These are phyloP conservation scores for Cladorrhinum sp. DNA, from an alignment of 2,329 filamentous ascomycete species.

Conservation along the genomic window DNA sequence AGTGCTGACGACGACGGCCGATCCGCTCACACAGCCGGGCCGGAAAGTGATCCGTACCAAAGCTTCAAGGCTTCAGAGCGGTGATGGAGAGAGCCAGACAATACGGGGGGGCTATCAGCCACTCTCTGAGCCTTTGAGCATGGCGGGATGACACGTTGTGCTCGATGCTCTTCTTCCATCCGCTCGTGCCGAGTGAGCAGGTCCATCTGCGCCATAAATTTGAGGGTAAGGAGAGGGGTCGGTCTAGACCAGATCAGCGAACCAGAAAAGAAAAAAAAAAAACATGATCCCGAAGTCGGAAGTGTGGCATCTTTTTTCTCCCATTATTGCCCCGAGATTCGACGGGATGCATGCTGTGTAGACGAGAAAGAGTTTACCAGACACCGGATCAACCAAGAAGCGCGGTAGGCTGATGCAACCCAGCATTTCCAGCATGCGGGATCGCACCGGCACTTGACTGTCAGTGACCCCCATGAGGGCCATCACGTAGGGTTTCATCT, in stretches of 20 bases:
- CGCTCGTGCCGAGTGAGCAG: background rate
- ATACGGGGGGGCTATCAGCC: background rate
- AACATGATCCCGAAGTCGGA: constrained; percentile 5
- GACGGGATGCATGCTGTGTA: background rate
- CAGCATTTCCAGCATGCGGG: background rate
- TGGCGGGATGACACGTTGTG: background rate
- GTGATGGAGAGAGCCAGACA: background rate
- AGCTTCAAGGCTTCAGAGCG: background rate
- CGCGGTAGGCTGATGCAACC: constrained; percentile 4
- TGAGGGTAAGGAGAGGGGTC: background rate
- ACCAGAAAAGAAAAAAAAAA: background rate
- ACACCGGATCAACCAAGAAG: background rate
- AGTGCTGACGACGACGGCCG: background rate
- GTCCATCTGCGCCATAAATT: background rate
- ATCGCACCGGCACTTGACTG: constrained; percentile 10
- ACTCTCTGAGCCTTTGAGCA: background rate
- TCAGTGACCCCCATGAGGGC: background rate
- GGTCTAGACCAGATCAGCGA: background rate
- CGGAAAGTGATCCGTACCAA: background rate
- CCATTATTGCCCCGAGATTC: background rate
- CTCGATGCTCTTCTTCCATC: background rate
- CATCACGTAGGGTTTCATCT: background rate
- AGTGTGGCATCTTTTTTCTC: background rate
- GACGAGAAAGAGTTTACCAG: background rate
- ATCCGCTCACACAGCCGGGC: background rate